Percentiles rank a stretch among this genome's conserved stretches.
Conservation (phyloP, 441 rosid genomes). For the Mallotus japonicus region DNA sequence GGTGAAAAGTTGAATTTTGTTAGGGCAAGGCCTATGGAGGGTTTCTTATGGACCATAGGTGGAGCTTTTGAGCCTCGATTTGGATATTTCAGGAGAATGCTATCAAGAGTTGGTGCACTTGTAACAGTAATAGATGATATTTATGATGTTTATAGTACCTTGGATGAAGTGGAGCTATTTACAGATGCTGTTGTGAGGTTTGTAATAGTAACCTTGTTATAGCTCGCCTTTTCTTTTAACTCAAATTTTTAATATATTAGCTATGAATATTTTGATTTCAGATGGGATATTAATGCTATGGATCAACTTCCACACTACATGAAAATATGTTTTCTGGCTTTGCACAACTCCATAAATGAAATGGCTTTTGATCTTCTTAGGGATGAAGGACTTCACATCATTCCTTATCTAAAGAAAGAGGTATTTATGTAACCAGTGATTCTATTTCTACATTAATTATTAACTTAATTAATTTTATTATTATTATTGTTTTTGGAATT, state of each 20-base stretch:
- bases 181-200: constrained; percentile 21
- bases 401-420: constrained; percentile 8
- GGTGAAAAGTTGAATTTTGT: constrained; percentile 14
- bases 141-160: constrained; percentile 22
- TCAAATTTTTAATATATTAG: no score
- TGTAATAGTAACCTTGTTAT: no score
- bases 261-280: not conserved
- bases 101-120: constrained; percentile 1
- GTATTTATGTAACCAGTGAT: not conserved
- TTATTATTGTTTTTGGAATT: not conserved
- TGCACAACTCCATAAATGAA: constrained; percentile 25
- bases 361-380: constrained; percentile 16
- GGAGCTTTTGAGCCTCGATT: constrained; percentile 10
- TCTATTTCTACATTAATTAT: no score
- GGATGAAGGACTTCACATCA: constrained; percentile 14
- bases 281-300: constrained; percentile 29
- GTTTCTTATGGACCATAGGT: constrained; percentile 15
- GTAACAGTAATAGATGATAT: constrained; percentile 21
- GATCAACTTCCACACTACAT: constrained; percentile 34
- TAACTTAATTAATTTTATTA: no score
- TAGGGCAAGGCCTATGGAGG: constrained; percentile 18
- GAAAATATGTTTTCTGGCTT: constrained; percentile 24
- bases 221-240: no score
- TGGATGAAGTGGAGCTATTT: constrained; percentile 18
- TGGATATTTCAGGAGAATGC: constrained; percentile 7